phyloP scores from a whole-genome alignment of 345 rosid genomes.

The Ceriops zippeliana region DNA sequence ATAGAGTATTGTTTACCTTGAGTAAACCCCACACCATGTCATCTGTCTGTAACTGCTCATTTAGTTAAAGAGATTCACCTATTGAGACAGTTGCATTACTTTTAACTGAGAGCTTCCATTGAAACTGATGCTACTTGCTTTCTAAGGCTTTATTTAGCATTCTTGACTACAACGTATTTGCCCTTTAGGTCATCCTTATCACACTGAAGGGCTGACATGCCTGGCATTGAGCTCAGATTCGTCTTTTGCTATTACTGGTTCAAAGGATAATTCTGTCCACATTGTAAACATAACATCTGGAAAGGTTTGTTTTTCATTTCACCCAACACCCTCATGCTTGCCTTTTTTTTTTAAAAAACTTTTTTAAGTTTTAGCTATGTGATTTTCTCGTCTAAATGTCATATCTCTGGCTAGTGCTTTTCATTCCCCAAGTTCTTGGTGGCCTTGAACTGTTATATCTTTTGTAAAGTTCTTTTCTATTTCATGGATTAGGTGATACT shows the following conservation, averaged over 20 bases:
- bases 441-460: not conserved
- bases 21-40: too few relatives aligned
- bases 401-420: not conserved
- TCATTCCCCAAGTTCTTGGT: not conserved
- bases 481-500: too few relatives aligned
- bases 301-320: slow-evolving; percentile 47
- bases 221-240: slow-evolving; percentile 76
- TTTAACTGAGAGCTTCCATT: not conserved
- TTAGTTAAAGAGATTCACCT: not conserved
- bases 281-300: slow-evolving; percentile 76
- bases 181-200: slow-evolving; percentile 75
- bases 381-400: not conserved
- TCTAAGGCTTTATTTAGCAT: slow-evolving; percentile 3
- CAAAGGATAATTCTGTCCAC: slow-evolving; percentile 68
- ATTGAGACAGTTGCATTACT: not conserved
- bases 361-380: not conserved
- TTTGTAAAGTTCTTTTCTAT: not conserved
- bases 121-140: slow-evolving; percentile 1
- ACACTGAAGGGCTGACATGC: slow-evolving; percentile 72
- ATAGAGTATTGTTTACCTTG: too few relatives aligned
- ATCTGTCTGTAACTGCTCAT: not conserved
- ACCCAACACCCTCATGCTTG: not conserved
- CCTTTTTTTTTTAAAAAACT: not conserved
- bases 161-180: slow-evolving; percentile 9
- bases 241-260: slow-evolving; percentile 74